Conservation (phyloP, 768 basidiomycete genomes). For the Kwoniella bestiolae region DNA sequence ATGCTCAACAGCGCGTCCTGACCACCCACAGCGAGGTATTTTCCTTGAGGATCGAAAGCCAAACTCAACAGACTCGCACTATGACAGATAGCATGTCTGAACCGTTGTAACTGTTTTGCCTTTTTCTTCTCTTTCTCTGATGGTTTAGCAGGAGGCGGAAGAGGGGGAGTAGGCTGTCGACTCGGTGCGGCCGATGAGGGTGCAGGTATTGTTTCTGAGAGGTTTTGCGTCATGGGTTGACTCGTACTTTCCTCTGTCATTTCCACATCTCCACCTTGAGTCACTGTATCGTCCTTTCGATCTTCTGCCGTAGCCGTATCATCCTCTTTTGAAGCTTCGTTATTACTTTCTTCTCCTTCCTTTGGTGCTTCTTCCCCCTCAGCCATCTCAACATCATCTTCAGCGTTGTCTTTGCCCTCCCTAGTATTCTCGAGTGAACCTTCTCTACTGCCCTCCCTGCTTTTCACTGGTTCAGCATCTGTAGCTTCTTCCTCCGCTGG, state of each 20-base stretch:
- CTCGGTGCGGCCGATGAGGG: slow-evolving; percentile 16
- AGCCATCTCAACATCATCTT: slow-evolving; percentile 22
- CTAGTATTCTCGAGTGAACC: slow-evolving; percentile 16
- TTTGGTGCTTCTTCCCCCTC: slow-evolving; percentile 2
- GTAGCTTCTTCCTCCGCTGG: slow-evolving; percentile 18
- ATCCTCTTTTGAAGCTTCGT: slow-evolving; percentile 2
- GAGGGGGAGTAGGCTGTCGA: slow-evolving; percentile 24
- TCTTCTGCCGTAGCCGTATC: not conserved
- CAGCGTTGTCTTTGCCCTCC: not conserved
- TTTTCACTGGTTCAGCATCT: slow-evolving; percentile 18
- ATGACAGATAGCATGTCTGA: slow-evolving; percentile 41
- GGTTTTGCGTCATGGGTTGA: slow-evolving; percentile 2
- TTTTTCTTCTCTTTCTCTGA: slow-evolving; percentile 10
- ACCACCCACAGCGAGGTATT: slow-evolving; percentile 47
- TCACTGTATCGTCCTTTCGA: not conserved
- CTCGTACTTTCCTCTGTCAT: slow-evolving; percentile 9
- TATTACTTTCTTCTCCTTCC: slow-evolving; percentile 4
- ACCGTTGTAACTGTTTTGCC: slow-evolving; percentile 30
- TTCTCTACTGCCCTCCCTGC: slow-evolving; percentile 24
- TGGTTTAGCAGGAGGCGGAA: slow-evolving; percentile 1
- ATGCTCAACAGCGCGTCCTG: slow-evolving; percentile 50
- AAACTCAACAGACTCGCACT: slow-evolving; percentile 37
- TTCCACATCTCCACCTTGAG: slow-evolving; percentile 14
- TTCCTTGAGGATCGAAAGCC: slow-evolving; percentile 42
- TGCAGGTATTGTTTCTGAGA: slow-evolving; percentile 13